phyloP scores from a whole-genome alignment of 2,329 filamentous ascomycete genomes.

The Curvularia verruculosa region DNA sequence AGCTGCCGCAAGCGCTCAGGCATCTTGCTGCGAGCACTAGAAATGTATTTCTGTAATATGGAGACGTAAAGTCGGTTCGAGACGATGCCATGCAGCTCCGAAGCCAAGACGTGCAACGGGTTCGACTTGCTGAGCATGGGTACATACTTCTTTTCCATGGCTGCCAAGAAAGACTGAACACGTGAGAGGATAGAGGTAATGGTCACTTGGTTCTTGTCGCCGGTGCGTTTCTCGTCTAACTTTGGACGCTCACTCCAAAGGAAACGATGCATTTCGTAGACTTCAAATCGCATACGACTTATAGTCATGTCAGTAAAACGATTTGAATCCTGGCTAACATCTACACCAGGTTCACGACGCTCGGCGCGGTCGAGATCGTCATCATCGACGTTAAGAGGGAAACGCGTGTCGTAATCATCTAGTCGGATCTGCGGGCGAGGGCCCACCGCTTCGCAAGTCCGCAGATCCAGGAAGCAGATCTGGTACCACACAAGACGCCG shows the following conservation, averaged over 20 bases:
- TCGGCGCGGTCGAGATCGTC: slow-evolving; percentile 58
- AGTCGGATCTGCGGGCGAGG: slow-evolving; percentile 73
- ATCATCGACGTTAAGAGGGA: slow-evolving; percentile 75
- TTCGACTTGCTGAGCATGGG: slow-evolving; percentile 66
- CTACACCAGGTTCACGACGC: slow-evolving; percentile 37
- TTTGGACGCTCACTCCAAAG: slow-evolving; percentile 73
- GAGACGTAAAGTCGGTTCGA: slow-evolving; percentile 69
- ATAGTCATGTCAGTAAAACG: slow-evolving; percentile 73
- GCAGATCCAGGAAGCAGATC: slow-evolving; percentile 75
- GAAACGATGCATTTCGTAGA: slow-evolving; percentile 73
- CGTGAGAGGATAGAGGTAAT: slow-evolving; percentile 69
- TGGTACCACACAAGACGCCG: slow-evolving; percentile 78
- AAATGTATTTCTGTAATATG: slow-evolving; percentile 71
- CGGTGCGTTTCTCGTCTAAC: slow-evolving; percentile 57
- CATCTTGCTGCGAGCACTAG: slow-evolving; percentile 55
- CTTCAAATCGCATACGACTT: slow-evolving; percentile 71
- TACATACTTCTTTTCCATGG: slow-evolving; percentile 70
- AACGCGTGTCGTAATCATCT: slow-evolving; percentile 75
- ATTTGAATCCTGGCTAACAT: slow-evolving; percentile 55
- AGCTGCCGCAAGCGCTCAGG: slow-evolving; percentile 68
- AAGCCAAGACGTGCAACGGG: slow-evolving; percentile 68
- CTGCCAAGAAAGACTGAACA: slow-evolving; percentile 70
- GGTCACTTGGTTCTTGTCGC: slow-evolving; percentile 31
- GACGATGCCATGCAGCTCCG: slow-evolving; percentile 68
- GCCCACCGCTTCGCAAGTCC: slow-evolving; percentile 76